Base-by-base conservation (phyloP, 345 rosid genomes). In the Hibiscus mutabilis region DNA sequence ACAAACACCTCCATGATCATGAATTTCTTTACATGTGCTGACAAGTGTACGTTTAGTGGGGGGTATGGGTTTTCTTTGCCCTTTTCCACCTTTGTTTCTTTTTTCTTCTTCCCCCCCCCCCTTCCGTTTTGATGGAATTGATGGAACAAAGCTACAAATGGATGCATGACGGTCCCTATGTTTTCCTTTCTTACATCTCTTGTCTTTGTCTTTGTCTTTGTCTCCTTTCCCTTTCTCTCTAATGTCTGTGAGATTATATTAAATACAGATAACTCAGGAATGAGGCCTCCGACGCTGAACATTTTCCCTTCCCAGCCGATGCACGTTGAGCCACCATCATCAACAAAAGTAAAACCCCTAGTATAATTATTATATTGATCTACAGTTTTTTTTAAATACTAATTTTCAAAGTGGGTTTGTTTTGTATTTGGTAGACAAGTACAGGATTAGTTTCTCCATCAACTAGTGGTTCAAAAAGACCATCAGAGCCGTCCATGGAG, bases 261-360 rank as follows among this genome's bases (percentile, higher is more conserved):
- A 9, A 78, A 31, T 66, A 85, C 95, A 90, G 93, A 78, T 71
- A 83, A 77, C 78, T 73, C 87, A 65, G 90, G 78, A 65, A 89
- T 91, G 94, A 88, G 93, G 71, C 99, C 99, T 77, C 96, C 98
- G 72, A 96, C 97, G 73, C 86, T 92, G 49, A 92, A 91, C 86
- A 96, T 96, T 74, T 96, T 96, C 80, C 99, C 99, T 27, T 92
- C 99, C 58, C 96, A 89, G 71, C 99, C 99, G 55, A 92, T 92
- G 98, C 97, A 91, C 76, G 86, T 78, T 60, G 92, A 85, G 56
- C 92, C 92, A 56, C 69, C 82, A 71, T 80, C 90, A 47, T 57
- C 82, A 31, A 82, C 81, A 27, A 85, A 73, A 77, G 81, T 74
- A 55, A 51, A 11, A 62, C 78, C 66, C 59, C 25, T 73, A 58